Evolutionary conservation across 306 rosid genomes (phyloP).

Genomic region (Fagus sylvatica): DNA sequence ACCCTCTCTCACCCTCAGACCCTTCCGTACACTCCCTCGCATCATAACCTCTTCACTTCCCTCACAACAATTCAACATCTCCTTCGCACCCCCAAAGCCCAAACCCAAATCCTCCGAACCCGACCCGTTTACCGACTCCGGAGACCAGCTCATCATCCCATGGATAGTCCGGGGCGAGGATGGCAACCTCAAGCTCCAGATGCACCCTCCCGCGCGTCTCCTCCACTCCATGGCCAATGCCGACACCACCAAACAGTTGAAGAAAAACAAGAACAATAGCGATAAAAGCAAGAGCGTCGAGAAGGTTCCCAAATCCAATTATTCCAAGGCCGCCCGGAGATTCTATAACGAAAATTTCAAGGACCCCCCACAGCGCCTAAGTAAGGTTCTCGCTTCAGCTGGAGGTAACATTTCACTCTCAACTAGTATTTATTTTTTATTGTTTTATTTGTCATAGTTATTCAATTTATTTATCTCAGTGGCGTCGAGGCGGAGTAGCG

Average conservation of each 20-base stretch:
- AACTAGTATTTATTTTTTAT: background rate
- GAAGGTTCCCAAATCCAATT: conserved; percentile 45
- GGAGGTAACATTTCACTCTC: conserved; percentile 54
- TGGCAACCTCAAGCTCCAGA: conserved; percentile 66
- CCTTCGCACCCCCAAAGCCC: conserved; percentile 73
- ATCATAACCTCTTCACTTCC: conserved; percentile 39
- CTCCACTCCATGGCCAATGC: conserved; percentile 51
- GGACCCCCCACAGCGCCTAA: conserved; percentile 63
- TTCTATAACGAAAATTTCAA: conserved; percentile 72
- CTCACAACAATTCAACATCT: conserved; percentile 68
- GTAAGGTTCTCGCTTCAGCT: conserved; percentile 94
- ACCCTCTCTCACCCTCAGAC: conserved; percentile 32
- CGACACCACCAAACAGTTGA: conserved; percentile 43
- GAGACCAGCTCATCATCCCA: conserved; percentile 63
- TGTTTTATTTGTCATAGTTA: background rate
- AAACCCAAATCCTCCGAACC: conserved; percentile 40
- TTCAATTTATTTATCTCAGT: conserved; percentile 43
- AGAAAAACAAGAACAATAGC: conserved; percentile 28
- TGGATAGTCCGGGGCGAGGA: conserved; percentile 93
- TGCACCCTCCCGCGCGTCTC: conserved; percentile 60
- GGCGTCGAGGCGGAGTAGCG: conserved; percentile 88
- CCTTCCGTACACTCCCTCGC: conserved; percentile 61
- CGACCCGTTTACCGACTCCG: conserved; percentile 20
- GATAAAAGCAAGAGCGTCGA: conserved; percentile 23
- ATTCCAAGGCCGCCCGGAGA: conserved; percentile 84